Evolutionary conservation across 495 filamentous ascomycete genomes (phyloP).

Genomic region (Neurospora intermedia): DNA sequence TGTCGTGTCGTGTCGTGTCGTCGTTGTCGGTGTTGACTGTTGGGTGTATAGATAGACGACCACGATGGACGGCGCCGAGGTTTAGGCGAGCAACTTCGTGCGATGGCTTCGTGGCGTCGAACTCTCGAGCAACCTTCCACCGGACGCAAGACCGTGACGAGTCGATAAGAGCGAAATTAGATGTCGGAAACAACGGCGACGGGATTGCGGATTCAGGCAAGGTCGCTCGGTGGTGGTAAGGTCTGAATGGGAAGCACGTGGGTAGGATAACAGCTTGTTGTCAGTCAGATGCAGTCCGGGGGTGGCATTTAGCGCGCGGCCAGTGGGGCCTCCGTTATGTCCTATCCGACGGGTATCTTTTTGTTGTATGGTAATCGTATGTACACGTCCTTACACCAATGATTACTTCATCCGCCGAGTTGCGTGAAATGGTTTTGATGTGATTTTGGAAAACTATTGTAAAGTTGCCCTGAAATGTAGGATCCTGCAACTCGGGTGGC

Average conservation of each 20-base stretch:
- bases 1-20: not conserved
- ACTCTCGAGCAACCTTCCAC: not conserved
- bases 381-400: not conserved
- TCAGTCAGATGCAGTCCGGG: not conserved
- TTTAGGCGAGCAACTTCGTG: not conserved
- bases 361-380: not conserved
- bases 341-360: not conserved
- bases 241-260: not conserved
- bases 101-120: not conserved
- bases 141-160: not conserved
- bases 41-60: not conserved
- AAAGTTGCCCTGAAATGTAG: not conserved
- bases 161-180: not conserved
- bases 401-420: not conserved
- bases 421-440: not conserved
- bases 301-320: not conserved
- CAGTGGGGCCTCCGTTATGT: not conserved
- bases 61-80: not conserved
- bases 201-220: not conserved
- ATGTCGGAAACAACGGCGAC: not conserved
- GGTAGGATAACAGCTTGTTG: not conserved
- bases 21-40: not conserved
- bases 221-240: not conserved
- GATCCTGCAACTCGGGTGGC: not conserved
- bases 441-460: not conserved